phyloP scores from a whole-genome alignment of 306 rosid genomes.

The Oxytropis ochrocephala region DNA sequence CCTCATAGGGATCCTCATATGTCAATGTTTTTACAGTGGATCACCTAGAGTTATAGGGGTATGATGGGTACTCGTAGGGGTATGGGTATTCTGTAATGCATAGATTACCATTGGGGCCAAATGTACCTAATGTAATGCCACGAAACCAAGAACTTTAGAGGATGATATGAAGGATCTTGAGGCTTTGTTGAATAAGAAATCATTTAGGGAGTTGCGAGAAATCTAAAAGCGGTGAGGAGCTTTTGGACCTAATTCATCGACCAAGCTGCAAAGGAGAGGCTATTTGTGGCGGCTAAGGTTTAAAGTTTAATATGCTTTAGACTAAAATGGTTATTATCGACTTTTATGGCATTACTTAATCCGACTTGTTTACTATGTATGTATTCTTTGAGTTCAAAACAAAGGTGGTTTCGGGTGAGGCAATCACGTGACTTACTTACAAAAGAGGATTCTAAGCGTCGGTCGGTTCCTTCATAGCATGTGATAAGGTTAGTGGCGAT shows the following conservation, averaged over 20 bases:
- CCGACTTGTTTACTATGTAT: constrained; percentile 14
- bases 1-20: constrained; percentile 55
- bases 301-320: background rate
- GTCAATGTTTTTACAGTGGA: constrained; percentile 54
- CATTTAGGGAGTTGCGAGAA: constrained; percentile 73
- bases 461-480: constrained; percentile 69
- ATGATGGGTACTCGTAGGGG: constrained; percentile 64
- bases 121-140: constrained; percentile 39
- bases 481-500: constrained; percentile 73
- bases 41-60: constrained; percentile 48
- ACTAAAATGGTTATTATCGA: background rate
- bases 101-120: constrained; percentile 56
- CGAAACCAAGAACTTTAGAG: constrained; percentile 56
- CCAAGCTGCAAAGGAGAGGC: constrained; percentile 97
- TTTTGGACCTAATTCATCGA: constrained; percentile 87
- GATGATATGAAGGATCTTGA: constrained; percentile 89
- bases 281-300: constrained; percentile 97
- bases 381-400: constrained; percentile 69
- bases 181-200: constrained; percentile 86
- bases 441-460: constrained; percentile 93
- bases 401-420: constrained; percentile 77
- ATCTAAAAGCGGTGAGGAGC: constrained; percentile 93
- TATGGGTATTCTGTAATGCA: constrained; percentile 56
- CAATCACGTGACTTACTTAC: constrained; percentile 86
- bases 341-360: constrained; percentile 1